Conservation (phyloP, 176 grass and related monocot species). For the Musa itinerans region DNA sequence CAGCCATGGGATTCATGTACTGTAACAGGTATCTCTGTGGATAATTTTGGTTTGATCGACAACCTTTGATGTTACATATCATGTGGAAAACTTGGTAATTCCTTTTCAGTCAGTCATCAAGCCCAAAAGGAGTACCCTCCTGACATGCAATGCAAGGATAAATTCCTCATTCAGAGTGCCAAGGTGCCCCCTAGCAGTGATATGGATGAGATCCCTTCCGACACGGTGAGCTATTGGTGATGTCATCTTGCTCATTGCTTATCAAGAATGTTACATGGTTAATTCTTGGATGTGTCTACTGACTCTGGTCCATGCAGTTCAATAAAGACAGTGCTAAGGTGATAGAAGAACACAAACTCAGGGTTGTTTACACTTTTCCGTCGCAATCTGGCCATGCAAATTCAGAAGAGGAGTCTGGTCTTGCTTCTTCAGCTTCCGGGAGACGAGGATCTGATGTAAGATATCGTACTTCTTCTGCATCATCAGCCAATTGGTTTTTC, state of each 20-base stretch:
- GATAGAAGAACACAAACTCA: constrained; percentile 92
- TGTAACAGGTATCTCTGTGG: constrained; percentile 41
- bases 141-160: constrained; percentile 94
- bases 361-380: constrained; percentile 54
- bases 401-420: constrained; percentile 42
- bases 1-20: constrained; percentile 95
- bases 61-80: constrained; percentile 15
- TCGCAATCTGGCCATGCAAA: constrained; percentile 23
- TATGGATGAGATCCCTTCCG: constrained; percentile 74
- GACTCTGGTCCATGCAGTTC: constrained; percentile 35
- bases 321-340: constrained; percentile 76
- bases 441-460: constrained; percentile 43
- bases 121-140: constrained; percentile 68
- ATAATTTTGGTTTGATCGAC: constrained; percentile 5
- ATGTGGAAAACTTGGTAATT: constrained; percentile 7
- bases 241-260: background rate
- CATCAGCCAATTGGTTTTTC: background rate
- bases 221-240: constrained; percentile 43
- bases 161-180: constrained; percentile 93
- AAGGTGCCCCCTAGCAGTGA: constrained; percentile 65
- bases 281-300: background rate
- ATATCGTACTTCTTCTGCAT: background rate
- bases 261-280: background rate
- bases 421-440: constrained; percentile 38
- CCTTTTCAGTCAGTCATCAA: constrained; percentile 66